Conservation (phyloP, 805 yeast genomes). For the Ogataea trehaloabstinens region DNA sequence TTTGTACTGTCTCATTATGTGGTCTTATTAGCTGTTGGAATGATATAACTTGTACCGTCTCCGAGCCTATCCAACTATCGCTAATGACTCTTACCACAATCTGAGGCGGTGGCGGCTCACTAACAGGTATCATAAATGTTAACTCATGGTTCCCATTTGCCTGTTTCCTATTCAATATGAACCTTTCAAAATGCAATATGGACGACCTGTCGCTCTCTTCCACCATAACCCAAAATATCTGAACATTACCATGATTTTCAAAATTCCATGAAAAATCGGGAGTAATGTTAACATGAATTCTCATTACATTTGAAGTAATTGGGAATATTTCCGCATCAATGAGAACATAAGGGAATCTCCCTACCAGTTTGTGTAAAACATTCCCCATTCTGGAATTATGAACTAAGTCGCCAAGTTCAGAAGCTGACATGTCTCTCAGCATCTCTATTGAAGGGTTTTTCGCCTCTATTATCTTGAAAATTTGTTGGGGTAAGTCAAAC, state of each 20-base stretch:
- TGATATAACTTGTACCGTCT: constrained; percentile 70
- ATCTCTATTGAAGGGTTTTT: constrained; percentile 69
- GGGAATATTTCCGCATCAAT: constrained; percentile 85
- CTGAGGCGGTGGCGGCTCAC: constrained; percentile 90
- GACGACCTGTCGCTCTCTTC: constrained; percentile 77
- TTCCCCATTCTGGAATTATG: constrained; percentile 78
- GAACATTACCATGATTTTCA: constrained; percentile 75
- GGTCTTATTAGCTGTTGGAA: constrained; percentile 91
- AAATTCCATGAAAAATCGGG: constrained; percentile 89
- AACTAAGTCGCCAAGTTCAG: constrained; percentile 85
- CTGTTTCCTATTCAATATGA: constrained; percentile 62
- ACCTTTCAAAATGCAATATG: constrained; percentile 79
- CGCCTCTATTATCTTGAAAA: constrained; percentile 57
- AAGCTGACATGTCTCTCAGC: constrained; percentile 66
- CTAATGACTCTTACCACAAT: constrained; percentile 75
- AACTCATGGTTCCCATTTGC: constrained; percentile 59
- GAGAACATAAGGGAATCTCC: constrained; percentile 72
- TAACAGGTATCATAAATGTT: constrained; percentile 89
- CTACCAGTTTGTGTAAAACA: constrained; percentile 55
- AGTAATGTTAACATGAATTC: constrained; percentile 66
- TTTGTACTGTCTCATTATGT: constrained; percentile 78
- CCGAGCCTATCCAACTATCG: constrained; percentile 89
- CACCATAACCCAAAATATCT: constrained; percentile 88
- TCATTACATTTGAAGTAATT: constrained; percentile 79
- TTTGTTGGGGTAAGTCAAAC: constrained; percentile 72